These are phyloP conservation scores for Aphanomyces stellatus DNA, from an alignment of 352 stramenopile species.

Conservation along the genomic window DNA sequence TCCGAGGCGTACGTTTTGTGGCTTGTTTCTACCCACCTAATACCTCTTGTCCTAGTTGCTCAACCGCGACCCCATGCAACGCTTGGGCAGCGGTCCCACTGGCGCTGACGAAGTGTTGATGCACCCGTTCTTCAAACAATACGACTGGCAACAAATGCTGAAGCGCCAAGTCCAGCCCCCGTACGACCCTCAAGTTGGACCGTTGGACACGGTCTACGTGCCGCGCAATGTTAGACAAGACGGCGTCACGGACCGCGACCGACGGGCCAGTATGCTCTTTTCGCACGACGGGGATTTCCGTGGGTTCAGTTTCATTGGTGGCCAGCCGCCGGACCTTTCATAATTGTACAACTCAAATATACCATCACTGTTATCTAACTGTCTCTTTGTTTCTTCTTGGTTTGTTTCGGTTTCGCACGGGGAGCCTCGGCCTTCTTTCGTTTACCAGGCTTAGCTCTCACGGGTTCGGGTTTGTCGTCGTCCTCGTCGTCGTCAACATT, in stretches of 20 bases:
- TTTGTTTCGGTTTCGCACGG: background rate
- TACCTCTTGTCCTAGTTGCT: slow-evolving; percentile 51
- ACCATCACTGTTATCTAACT: background rate
- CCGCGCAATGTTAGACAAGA: slow-evolving; percentile 1
- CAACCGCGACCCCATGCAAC: slow-evolving; percentile 75
- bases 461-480: background rate
- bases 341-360: background rate
- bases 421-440: slow-evolving; percentile 1
- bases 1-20: slow-evolving; percentile 23
- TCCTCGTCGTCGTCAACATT: background rate
- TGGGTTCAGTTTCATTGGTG: slow-evolving; percentile 5
- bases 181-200: slow-evolving; percentile 46
- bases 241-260: background rate
- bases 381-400: background rate
- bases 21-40: slow-evolving; percentile 49
- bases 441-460: background rate
- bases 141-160: slow-evolving; percentile 83
- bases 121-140: slow-evolving; percentile 85
- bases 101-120: slow-evolving; percentile 82
- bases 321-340: background rate
- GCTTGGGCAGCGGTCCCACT: slow-evolving; percentile 87
- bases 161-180: slow-evolving; percentile 69
- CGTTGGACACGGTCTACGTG: background rate
- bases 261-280: slow-evolving; percentile 4
- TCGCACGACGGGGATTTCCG: slow-evolving; percentile 4